Percentiles rank a stretch among this genome's conserved stretches.
Evolutionary conservation across 495 filamentous ascomycete genomes (phyloP).

Genomic region (Podospora conica): DNA sequence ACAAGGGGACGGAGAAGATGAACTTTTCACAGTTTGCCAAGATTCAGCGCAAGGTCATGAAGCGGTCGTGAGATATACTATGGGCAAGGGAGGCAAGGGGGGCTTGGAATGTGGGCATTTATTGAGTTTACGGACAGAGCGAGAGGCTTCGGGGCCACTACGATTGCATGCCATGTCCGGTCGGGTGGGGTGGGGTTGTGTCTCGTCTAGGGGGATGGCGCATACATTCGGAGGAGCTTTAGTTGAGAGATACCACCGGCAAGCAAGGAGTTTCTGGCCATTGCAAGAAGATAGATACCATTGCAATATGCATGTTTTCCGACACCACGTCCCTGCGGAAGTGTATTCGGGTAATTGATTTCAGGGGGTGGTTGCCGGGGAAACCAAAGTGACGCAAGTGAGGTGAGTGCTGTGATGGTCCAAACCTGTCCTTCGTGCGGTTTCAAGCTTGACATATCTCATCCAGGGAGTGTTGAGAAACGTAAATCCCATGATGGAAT

Average conservation of each 20-base stretch:
- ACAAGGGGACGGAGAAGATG: conserved; percentile 49
- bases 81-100: no score
- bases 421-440: not conserved
- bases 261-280: not conserved
- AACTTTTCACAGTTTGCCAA: conserved; percentile 50
- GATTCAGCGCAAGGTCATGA: conserved; percentile 36
- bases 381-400: no score
- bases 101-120: not conserved
- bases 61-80: not conserved
- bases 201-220: not conserved
- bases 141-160: not conserved
- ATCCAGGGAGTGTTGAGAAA: not conserved
- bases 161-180: not conserved
- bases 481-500: not conserved
- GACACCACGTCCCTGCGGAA: no score
- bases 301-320: no score
- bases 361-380: no score
- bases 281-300: no score
- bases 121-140: not conserved
- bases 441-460: no score
- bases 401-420: not conserved
- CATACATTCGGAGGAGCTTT: not conserved
- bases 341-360: no score
- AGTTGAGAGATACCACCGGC: not conserved
- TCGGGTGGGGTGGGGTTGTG: not conserved